phyloP scores from a whole-genome alignment of 73 alveolate species.

The Halteria grandinella region DNA sequence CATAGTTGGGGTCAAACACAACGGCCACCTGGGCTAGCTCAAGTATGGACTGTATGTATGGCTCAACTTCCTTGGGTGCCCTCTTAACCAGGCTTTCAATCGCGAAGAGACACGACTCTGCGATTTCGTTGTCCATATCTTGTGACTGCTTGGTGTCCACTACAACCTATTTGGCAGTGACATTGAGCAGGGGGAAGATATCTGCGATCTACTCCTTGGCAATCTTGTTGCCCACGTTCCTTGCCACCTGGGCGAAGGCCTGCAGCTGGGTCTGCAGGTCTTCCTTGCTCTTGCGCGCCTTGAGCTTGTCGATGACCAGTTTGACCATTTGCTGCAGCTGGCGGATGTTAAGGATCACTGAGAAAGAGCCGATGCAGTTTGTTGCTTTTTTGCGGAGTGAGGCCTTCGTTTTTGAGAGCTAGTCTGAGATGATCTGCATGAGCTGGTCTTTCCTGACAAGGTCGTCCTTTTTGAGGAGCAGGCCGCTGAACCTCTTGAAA shows the following conservation, averaged over 20 bases:
- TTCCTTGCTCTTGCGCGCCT: constrained; percentile 55
- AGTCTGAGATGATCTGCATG: constrained; percentile 51
- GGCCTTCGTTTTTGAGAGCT: constrained; percentile 59
- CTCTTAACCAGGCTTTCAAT: constrained; percentile 75
- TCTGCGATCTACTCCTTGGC: constrained; percentile 68
- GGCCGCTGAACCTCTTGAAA: constrained; percentile 69
- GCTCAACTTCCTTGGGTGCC: constrained; percentile 76
- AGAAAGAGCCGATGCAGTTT: constrained; percentile 78
- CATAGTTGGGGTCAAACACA: constrained; percentile 81
- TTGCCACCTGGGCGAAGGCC: constrained; percentile 71
- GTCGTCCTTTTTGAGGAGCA: constrained; percentile 35
- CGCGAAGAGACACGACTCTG: constrained; percentile 76
- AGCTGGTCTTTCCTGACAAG: constrained; percentile 64
- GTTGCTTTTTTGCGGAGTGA: constrained; percentile 76
- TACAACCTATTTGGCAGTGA: no score
- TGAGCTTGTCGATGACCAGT: constrained; percentile 54
- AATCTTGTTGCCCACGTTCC: constrained; percentile 78
- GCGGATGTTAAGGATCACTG: constrained; percentile 73
- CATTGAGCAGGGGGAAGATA: constrained; percentile 69
- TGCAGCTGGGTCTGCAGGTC: constrained; percentile 66
- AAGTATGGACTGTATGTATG: constrained; percentile 64
- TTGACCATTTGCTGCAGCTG: constrained; percentile 63
- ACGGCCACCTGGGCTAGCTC: constrained; percentile 51
- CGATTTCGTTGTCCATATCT: constrained; percentile 77
- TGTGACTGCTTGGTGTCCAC: constrained; percentile 56